Percentiles rank a stretch among this genome's conserved stretches.
phyloP scores from a whole-genome alignment of 208 protist species.

The Wallacemonas sp. region DNA sequence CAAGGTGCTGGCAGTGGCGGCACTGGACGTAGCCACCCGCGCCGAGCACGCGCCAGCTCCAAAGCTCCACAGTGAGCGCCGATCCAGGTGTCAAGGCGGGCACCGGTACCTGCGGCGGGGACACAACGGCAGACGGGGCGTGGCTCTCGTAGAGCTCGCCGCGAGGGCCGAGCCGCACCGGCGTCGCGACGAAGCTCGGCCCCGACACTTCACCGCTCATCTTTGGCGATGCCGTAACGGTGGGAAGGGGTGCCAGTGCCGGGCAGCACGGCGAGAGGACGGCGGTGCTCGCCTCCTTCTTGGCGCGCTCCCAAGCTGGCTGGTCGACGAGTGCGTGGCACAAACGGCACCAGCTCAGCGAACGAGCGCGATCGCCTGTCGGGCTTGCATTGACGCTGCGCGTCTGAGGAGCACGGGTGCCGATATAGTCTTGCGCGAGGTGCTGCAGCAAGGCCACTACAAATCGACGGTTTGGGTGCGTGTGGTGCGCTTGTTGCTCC shows the following conservation, averaged over 20 bases:
- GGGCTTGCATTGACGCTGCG: no score
- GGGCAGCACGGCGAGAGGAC: slow-evolving; percentile 30
- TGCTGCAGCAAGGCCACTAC: slow-evolving; percentile 62
- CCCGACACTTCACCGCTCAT: not conserved
- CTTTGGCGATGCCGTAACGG: slow-evolving; percentile 1
- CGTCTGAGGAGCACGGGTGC: no score
- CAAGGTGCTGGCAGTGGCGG: slow-evolving; percentile 44
- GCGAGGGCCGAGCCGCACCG: slow-evolving; percentile 42
- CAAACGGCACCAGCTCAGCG: slow-evolving; percentile 64
- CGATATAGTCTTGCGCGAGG: slow-evolving; percentile 39
- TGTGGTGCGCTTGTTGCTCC: slow-evolving; percentile 31
- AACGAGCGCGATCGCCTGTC: no score
- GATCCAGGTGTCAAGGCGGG: slow-evolving; percentile 22
- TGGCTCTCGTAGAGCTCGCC: slow-evolving; percentile 67
- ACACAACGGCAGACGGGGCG: slow-evolving; percentile 30
- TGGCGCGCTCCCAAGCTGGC: not conserved
- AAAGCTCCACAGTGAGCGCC: slow-evolving; percentile 50
- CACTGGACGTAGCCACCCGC: slow-evolving; percentile 49
- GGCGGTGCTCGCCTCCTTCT: slow-evolving; percentile 25
- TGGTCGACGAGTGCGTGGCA: slow-evolving; percentile 62
- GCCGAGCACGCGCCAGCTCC: slow-evolving; percentile 76
- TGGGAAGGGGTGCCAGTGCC: slow-evolving; percentile 15
- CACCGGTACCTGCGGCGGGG: slow-evolving; percentile 15
- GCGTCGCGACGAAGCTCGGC: not conserved
- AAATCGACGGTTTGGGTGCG: slow-evolving; percentile 59